phyloP scores from a whole-genome alignment of 345 rosid species.

The Hypericum androsaemum region DNA sequence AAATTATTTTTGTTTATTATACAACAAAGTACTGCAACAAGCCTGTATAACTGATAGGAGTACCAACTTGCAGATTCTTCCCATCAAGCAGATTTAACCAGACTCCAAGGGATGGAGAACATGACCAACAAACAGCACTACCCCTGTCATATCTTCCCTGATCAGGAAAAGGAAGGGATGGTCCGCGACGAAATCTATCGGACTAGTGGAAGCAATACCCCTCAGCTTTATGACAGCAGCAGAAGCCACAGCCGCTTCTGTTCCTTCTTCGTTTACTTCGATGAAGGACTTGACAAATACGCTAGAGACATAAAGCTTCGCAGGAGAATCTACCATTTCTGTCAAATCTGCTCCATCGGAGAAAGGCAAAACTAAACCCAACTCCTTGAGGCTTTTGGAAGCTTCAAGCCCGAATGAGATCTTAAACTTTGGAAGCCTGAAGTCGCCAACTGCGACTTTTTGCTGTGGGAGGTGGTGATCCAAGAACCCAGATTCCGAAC shows the following conservation, averaged over 20 bases:
- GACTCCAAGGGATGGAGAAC: constrained; percentile 37
- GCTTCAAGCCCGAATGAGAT: constrained; percentile 24
- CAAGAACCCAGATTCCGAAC: constrained; percentile 10
- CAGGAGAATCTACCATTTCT: constrained; percentile 17
- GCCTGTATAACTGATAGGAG: no score
- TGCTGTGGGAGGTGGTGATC: constrained; percentile 4
- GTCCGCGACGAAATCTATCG: constrained; percentile 56
- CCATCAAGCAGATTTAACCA: neutral
- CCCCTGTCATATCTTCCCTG: constrained; percentile 48
- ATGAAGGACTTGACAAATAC: constrained; percentile 26
- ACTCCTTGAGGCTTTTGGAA: constrained; percentile 10
- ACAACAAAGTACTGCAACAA: no score
- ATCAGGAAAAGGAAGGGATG: constrained; percentile 60
- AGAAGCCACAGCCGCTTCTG: constrained; percentile 24
- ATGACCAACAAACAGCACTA: constrained; percentile 49
- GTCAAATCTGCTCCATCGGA: constrained; percentile 9
- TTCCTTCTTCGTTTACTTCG: constrained; percentile 33
- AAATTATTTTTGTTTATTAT: no score
- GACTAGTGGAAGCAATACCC: neutral
- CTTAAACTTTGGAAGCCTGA: constrained; percentile 23
- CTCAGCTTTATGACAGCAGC: neutral
- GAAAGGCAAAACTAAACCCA: constrained; percentile 20
- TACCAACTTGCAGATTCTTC: no score
- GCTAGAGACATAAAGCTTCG: constrained; percentile 3
- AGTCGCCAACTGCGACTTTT: constrained; percentile 3